phyloP scores from a whole-genome alignment of 1,284 basidiomycete species.

The Apiotrichum gamsii region DNA sequence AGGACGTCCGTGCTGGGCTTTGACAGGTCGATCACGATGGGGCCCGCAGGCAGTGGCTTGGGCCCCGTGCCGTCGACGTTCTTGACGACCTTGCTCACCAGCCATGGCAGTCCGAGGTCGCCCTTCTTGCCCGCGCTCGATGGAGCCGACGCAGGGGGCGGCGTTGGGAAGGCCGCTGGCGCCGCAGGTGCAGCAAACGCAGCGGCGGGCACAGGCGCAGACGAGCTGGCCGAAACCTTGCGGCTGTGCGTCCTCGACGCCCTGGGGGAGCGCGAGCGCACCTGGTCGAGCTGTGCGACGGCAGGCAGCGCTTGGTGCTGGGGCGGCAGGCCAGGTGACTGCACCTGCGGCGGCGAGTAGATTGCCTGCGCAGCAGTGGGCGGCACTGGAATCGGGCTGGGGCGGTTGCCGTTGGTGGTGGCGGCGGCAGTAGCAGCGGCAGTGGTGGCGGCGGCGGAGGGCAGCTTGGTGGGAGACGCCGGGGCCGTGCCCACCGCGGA shows the following conservation, averaged over 20 bases:
- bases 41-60: conserved; percentile 16
- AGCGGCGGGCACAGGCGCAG: not conserved
- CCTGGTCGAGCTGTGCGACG: not conserved
- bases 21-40: conserved; percentile 26
- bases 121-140: conserved; percentile 1
- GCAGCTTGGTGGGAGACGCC: not conserved
- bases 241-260: not conserved
- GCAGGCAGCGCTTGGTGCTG: not conserved
- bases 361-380: not conserved
- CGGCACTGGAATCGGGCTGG: too few relatives aligned
- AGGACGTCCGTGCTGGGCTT: conserved; percentile 27
- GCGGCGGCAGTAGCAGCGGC: not conserved
- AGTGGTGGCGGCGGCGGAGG: not conserved
- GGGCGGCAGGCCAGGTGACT: not conserved
- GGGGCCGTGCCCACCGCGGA: not conserved
- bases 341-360: not conserved
- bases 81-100: conserved; percentile 17
- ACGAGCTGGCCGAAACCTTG: not conserved
- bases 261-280: not conserved
- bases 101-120: conserved; percentile 12
- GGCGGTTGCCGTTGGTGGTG: too few relatives aligned
- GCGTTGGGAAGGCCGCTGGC: too few relatives aligned
- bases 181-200: not conserved
- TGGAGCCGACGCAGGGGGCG: not conserved
- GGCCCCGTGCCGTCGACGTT: conserved; percentile 22